phyloP scores from a whole-genome alignment of 1,139 yeast genomes.

The Kodamaea plutei region DNA sequence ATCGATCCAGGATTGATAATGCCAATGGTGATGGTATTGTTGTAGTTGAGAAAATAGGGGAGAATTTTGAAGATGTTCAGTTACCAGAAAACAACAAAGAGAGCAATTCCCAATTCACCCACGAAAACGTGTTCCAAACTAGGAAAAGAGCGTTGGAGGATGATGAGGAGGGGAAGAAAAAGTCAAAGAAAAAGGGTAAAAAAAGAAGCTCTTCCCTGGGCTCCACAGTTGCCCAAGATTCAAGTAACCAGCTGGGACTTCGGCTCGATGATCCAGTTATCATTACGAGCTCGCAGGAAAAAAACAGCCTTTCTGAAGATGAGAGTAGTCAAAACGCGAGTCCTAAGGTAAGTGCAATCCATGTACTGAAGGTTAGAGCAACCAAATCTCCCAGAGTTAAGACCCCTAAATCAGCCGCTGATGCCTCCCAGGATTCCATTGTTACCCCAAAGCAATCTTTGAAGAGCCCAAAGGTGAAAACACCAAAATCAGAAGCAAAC shows the following conservation, averaged over 20 bases:
- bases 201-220: constrained; percentile 1
- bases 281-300: neutral
- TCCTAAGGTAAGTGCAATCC: too few species aligned
- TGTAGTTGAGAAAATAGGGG: neutral
- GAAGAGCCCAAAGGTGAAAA: constrained; percentile 3
- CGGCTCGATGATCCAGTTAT: neutral
- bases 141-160: constrained; percentile 13
- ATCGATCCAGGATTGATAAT: constrained; percentile 5
- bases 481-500: constrained; percentile 2
- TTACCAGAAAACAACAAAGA: constrained; percentile 5
- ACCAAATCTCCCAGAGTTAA: neutral
- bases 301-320: neutral
- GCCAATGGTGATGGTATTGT: constrained; percentile 1
- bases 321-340: neutral
- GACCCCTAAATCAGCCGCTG: neutral
- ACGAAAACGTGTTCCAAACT: constrained; percentile 41
- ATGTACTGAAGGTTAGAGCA: too few species aligned
- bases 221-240: too few species aligned
- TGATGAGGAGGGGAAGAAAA: constrained; percentile 9
- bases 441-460: neutral
- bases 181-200: constrained; percentile 15
- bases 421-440: neutral
- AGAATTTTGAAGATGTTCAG: neutral
- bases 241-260: neutral
- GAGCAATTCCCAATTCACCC: constrained; percentile 27